Percentiles rank a stretch among this genome's conserved stretches.
Evolutionary conservation across 305 asterid genomes (phyloP).

Genomic region (Andrographis paniculata): DNA sequence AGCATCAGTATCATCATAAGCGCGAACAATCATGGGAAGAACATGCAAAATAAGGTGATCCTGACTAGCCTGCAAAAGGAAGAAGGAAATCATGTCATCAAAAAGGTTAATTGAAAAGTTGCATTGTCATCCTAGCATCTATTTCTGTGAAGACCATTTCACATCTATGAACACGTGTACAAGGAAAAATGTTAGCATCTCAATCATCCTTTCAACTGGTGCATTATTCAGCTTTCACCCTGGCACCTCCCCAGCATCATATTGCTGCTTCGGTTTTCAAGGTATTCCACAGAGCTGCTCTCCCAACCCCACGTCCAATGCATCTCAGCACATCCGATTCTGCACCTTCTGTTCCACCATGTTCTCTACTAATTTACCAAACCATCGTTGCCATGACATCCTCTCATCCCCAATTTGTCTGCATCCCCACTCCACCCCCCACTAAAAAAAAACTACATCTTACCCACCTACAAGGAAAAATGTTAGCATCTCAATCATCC

Average conservation of each 20-base stretch:
- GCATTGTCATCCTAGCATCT: background rate
- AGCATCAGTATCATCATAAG: conserved; percentile 90
- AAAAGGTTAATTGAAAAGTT: background rate
- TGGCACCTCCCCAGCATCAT: background rate
- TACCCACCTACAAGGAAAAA: background rate
- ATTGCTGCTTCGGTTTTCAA: background rate
- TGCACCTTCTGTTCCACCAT: background rate
- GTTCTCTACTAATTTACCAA: background rate
- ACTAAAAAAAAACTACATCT: too few species aligned
- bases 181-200: background rate
- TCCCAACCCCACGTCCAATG: background rate
- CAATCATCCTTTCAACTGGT: background rate
- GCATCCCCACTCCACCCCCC: too few species aligned
- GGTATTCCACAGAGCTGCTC: background rate
- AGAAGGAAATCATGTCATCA: conserved; percentile 1
- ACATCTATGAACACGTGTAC: too few species aligned
- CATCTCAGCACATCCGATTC: background rate
- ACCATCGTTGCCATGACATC: background rate
- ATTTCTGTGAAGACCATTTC: too few species aligned
- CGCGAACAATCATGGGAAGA: conserved; percentile 89
- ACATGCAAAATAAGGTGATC: conserved; percentile 74
- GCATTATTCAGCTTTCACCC: background rate
- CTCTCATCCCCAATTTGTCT: background rate
- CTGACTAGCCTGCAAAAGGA: conserved; percentile 68
- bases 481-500: background rate